These are phyloP conservation scores for Pseudogymnoascus sp. DNA, from an alignment of 2,329 filamentous ascomycete genomes.

Conservation along the genomic window DNA sequence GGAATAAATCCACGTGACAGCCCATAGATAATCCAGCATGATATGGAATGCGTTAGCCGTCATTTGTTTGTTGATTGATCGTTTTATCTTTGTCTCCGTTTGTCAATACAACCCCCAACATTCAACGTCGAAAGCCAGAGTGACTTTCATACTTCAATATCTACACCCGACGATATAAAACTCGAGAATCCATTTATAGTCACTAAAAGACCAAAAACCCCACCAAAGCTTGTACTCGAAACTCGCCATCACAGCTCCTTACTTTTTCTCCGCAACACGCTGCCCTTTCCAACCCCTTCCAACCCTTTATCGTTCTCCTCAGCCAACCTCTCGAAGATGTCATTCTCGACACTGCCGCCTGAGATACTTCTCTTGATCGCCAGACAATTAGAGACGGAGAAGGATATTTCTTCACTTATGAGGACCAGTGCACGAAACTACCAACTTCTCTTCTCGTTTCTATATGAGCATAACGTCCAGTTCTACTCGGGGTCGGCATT, in stretches of 20 bases:
- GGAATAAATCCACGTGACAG: not conserved
- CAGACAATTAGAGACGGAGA: not conserved
- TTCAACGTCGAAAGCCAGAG: not conserved
- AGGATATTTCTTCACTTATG: not conserved
- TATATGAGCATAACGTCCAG: not conserved
- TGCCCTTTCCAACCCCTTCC: too few species aligned
- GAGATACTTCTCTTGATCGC: not conserved
- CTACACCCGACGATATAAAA: not conserved
- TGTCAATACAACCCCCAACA: not conserved
- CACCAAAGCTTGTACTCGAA: conserved; percentile 51
- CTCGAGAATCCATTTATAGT: not conserved
- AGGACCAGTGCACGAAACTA: not conserved
- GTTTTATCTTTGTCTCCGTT: not conserved
- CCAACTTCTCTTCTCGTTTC: not conserved
- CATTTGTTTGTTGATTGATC: not conserved
- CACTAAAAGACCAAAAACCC: conserved; percentile 59
- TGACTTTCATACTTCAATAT: not conserved
- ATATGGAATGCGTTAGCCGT: not conserved
- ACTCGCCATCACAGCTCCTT: conserved; percentile 49
- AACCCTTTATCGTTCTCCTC: too few species aligned
- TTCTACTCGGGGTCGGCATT: not conserved
- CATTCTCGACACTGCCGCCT: not conserved
- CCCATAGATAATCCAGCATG: not conserved
- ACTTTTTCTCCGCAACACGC: conserved; percentile 37
- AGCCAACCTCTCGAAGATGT: not conserved